Percentiles rank a stretch among this genome's conserved stretches.
These are phyloP conservation scores for Candida pseudofarinosa DNA, from an alignment of 805 yeast species.

Conservation along the genomic window DNA sequence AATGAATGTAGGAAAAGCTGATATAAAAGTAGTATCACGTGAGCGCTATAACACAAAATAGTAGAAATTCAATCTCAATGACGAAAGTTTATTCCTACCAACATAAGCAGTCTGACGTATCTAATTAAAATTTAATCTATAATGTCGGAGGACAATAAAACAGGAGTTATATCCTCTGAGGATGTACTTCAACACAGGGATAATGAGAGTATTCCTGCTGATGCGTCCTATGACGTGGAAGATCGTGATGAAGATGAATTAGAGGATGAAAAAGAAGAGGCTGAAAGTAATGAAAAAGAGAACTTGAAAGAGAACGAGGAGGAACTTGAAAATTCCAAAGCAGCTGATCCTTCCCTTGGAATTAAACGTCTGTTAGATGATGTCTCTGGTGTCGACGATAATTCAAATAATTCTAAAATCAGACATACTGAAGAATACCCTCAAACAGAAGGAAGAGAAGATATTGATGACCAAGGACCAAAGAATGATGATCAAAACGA, in stretches of 20 bases:
- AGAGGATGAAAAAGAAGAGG: constrained; percentile 15
- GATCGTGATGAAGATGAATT: constrained; percentile 13
- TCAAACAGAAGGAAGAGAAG: not conserved
- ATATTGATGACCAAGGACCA: constrained; percentile 1
- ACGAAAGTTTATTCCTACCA: not conserved
- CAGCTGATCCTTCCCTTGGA: constrained; percentile 2
- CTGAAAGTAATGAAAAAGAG: constrained; percentile 5
- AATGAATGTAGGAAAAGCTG: too few species aligned
- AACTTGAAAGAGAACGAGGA: not conserved
- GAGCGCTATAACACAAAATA: too few species aligned
- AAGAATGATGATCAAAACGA: constrained; percentile 3
- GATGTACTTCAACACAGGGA: constrained; percentile 7
- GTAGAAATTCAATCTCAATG: not conserved
- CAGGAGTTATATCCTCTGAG: constrained; percentile 1
- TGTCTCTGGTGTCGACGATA: constrained; percentile 1
- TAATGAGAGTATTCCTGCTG: constrained; percentile 3
- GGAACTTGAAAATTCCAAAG: not conserved
- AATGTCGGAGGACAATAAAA: constrained; percentile 10
- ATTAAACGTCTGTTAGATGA: constrained; percentile 8
- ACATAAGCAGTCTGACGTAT: not conserved
- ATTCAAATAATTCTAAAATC: constrained; percentile 4
- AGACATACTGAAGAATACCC: constrained; percentile 4
- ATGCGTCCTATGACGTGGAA: constrained; percentile 11
- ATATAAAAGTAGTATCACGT: too few species aligned
- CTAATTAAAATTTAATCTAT: not conserved